Percentiles rank a stretch among this genome's conserved stretches.
These are phyloP conservation scores for Athelia sp. DNA, from an alignment of 1,284 basidiomycete species.

Conservation along the genomic window DNA sequence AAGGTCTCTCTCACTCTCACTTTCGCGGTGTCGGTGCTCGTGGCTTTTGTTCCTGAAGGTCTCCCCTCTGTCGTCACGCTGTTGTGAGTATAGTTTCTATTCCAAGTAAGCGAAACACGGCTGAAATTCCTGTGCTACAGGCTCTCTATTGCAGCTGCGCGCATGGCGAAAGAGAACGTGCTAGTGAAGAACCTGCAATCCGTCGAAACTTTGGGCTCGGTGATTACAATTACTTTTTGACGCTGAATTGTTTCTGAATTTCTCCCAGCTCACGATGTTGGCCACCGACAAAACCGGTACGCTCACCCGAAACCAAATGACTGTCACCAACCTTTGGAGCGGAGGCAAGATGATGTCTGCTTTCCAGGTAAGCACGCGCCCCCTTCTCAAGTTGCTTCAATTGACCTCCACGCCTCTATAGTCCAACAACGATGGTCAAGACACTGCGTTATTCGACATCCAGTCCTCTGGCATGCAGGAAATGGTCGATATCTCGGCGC, in stretches of 20 bases:
- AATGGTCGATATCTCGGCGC: constrained; percentile 55
- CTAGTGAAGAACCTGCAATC: constrained; percentile 66
- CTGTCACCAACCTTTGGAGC: constrained; percentile 62
- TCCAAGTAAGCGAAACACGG: too few species aligned
- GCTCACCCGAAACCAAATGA: constrained; percentile 71
- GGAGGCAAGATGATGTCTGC: constrained; percentile 54
- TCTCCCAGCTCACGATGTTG: too few species aligned
- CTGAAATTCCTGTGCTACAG: too few species aligned
- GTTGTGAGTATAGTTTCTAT: too few species aligned
- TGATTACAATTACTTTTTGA: too few species aligned
- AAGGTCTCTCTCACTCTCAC: constrained; percentile 57
- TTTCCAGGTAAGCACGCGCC: too few species aligned
- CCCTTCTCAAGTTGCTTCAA: too few species aligned
- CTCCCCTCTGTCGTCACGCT: constrained; percentile 69
- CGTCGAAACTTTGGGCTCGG: constrained; percentile 63
- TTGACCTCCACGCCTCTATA: too few species aligned
- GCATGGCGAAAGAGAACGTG: constrained; percentile 70
- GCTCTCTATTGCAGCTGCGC: constrained; percentile 68
- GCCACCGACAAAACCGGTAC: constrained; percentile 78
- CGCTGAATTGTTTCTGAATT: too few species aligned
- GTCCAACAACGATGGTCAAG: constrained; percentile 62
- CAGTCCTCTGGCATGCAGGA: constrained; percentile 53
- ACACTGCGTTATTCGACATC: constrained; percentile 44
- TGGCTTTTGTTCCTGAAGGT: constrained; percentile 70
- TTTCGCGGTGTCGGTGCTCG: constrained; percentile 65